These are phyloP conservation scores for Pinus tabuliformis DNA, from an alignment of 75 land plant species.

Conservation along the genomic window DNA sequence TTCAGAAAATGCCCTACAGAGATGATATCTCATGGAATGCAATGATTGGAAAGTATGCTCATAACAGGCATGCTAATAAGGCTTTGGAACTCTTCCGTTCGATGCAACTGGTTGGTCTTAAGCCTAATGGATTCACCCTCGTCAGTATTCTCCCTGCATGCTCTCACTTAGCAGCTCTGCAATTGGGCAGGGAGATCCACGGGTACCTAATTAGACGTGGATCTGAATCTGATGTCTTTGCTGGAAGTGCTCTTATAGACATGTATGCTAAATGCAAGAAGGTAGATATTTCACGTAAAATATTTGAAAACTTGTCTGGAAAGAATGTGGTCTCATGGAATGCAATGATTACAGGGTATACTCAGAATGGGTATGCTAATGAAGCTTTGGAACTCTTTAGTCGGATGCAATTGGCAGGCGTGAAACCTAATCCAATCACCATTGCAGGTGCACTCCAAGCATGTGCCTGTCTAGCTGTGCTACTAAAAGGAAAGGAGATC, in stretches of 20 bases:
- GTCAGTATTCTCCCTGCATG: conserved; percentile 50
- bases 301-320: conserved; percentile 28
- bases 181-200: conserved; percentile 28
- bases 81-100: conserved; percentile 32
- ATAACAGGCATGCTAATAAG: conserved; percentile 30
- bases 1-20: neutral
- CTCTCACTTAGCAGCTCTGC: conserved; percentile 18
- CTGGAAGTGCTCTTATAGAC: conserved; percentile 43
- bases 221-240: conserved; percentile 28
- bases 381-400: conserved; percentile 16
- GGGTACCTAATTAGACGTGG: conserved; percentile 31
- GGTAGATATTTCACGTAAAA: conserved; percentile 16
- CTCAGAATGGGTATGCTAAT: conserved; percentile 1
- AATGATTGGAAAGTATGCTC: conserved; percentile 53
- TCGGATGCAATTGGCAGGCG: neutral
- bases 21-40: conserved; percentile 68
- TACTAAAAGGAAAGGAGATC: conserved; percentile 38
- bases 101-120: conserved; percentile 12
- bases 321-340: conserved; percentile 57
- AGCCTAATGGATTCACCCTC: conserved; percentile 48
- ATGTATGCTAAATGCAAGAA: conserved; percentile 59
- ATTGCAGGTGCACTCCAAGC: conserved; percentile 41
- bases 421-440: conserved; percentile 41
- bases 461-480: conserved; percentile 20
- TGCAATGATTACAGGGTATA: conserved; percentile 45